phyloP scores from a whole-genome alignment of 2,329 filamentous ascomycete genomes.

The Verticillium nubilum region DNA sequence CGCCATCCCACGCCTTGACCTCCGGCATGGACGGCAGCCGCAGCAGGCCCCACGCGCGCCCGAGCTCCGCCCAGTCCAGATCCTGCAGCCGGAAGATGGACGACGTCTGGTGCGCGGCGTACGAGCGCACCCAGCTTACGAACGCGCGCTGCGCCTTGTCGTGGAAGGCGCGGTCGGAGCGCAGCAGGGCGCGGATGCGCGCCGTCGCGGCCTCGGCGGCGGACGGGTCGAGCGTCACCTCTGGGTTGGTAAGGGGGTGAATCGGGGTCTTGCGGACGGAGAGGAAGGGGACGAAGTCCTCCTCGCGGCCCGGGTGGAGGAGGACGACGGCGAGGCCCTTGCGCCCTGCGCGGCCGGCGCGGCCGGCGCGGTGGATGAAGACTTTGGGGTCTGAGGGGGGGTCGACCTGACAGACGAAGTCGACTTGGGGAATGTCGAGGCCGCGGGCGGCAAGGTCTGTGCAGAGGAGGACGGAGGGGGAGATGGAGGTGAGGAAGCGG shows the following conservation, averaged over 20 bases:
- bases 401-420: constrained; percentile 86
- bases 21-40: constrained; percentile 93
- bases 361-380: constrained; percentile 88
- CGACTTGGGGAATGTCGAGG: constrained; percentile 86
- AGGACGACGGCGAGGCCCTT: constrained; percentile 82
- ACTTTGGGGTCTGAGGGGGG: constrained; percentile 81
- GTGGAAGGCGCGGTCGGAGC: constrained; percentile 54
- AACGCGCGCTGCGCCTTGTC: constrained; percentile 90
- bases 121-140: constrained; percentile 87
- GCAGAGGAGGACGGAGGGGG: constrained; percentile 77
- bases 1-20: constrained; percentile 65
- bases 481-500: constrained; percentile 68
- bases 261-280: constrained; percentile 85
- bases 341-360: constrained; percentile 83
- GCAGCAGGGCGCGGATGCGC: constrained; percentile 55
- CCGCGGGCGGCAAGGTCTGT: constrained; percentile 90
- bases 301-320: constrained; percentile 77
- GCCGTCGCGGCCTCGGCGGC: constrained; percentile 55
- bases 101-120: constrained; percentile 82
- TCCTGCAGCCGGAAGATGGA: constrained; percentile 84
- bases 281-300: constrained; percentile 85
- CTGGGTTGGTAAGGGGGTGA: constrained; percentile 51
- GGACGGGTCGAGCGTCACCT: constrained; percentile 49
- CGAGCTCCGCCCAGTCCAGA: constrained; percentile 80
- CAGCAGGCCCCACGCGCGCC: constrained; percentile 78